Evolutionary conservation across 2,329 filamentous ascomycete species (phyloP), one percentile per base, ranked within the genome.

Genomic region (Zymoseptoria pseudotritici): DNA sequence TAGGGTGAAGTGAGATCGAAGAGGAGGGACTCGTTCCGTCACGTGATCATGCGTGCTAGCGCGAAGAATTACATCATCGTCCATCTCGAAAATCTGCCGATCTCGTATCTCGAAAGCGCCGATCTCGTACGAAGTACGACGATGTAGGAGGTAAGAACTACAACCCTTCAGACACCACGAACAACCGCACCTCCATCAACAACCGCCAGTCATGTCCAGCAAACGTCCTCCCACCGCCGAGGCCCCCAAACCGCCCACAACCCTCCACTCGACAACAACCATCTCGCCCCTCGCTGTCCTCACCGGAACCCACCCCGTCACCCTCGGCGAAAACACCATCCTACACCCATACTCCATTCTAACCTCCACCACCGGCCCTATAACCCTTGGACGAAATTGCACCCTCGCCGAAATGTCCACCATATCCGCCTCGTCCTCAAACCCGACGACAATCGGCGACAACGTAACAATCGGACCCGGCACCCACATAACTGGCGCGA

Each of bases 331-430:
- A 22, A 86, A 91, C 70, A 87, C 85, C 3, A 83, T 97, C 6
- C 77, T 99, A n/a, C 93, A 97, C 70, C 92, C 94, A 1, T 89
- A 92, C 54, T 84, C 87, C 17, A 86, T 70, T 55, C 71, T 80
- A 29, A 73, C 71, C 46, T 77, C 77, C 49, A 70, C 73, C 1
- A 58, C 72, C 19, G 76, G 75, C n/a, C 72, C 73, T 1, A 76
- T 80, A 1, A 72, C 72, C 19, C 70, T 81, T 7, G 78, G 76
- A 0, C 72, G 74, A 51, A 74, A 75, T 24, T 94, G 89, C 68
- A 88, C 96, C 53, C 81, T 97, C 51, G 85, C 88, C 66, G 94
- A 97, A 69, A 79, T 79, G 42, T 76, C 77, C 17, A 68, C 73
- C 21, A 69, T 80, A 61, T 61, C 71, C 61, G 70, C 55, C 64